Percentiles rank a stretch among this genome's conserved stretches.
Evolutionary conservation across 768 basidiomycete genomes (phyloP).

Genomic region (Daedaleopsis sinensis): DNA sequence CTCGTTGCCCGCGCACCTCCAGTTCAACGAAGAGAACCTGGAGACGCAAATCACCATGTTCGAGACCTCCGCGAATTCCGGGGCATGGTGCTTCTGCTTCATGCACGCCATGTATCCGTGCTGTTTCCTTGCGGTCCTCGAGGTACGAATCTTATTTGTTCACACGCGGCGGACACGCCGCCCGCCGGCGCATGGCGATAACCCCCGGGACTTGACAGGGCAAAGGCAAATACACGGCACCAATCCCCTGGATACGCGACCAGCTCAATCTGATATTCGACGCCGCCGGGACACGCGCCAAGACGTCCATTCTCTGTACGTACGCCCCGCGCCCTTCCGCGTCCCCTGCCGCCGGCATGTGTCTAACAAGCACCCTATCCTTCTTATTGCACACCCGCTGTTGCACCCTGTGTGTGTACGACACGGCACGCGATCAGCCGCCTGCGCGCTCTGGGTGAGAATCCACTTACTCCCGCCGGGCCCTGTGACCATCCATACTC

Average conservation of each 20-base stretch:
- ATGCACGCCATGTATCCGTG: slow-evolving; percentile 78
- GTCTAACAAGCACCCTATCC: slow-evolving; percentile 29
- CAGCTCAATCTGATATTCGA: slow-evolving; percentile 43
- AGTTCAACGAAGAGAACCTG: slow-evolving; percentile 70
- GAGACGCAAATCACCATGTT: slow-evolving; percentile 74
- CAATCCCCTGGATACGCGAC: slow-evolving; percentile 39
- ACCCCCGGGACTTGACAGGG: slow-evolving; percentile 10
- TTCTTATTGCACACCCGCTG: slow-evolving; percentile 31
- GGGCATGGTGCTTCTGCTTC: slow-evolving; percentile 80
- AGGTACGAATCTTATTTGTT: slow-evolving; percentile 48
- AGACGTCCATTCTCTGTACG: slow-evolving; percentile 49
- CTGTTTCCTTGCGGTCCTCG: slow-evolving; percentile 61
- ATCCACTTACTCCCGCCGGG: slow-evolving; percentile 17
- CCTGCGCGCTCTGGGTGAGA: slow-evolving; percentile 61
- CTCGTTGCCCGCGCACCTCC: slow-evolving; percentile 71
- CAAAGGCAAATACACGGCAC: slow-evolving; percentile 24
- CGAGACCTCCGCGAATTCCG: slow-evolving; percentile 75
- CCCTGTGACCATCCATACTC: background rate
- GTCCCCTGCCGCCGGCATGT: slow-evolving; percentile 33
- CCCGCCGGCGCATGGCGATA: background rate
- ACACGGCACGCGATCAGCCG: slow-evolving; percentile 61
- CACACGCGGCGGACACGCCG: background rate
- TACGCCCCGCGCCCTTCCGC: slow-evolving; percentile 17
- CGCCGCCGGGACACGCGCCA: slow-evolving; percentile 43
- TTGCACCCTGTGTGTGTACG: slow-evolving; percentile 47